Evolutionary conservation across 2,329 filamentous ascomycete genomes (phyloP).

Genomic region (Phialemoniopsis sp.): DNA sequence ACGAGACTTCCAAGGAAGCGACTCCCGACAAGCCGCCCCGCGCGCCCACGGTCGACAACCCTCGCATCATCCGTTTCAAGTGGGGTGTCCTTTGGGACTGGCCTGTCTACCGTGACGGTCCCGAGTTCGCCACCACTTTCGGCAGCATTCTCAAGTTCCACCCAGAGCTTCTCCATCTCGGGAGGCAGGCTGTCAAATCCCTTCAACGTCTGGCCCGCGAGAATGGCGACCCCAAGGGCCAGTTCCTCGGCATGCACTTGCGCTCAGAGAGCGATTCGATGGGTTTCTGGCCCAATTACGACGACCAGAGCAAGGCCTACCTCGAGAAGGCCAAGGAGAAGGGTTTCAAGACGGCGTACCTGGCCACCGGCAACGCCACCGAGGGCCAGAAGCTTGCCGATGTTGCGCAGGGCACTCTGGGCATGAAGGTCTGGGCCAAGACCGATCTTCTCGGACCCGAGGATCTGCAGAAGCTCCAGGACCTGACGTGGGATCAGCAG

Average conservation of each 20-base stretch:
- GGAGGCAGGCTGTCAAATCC: constrained; percentile 18
- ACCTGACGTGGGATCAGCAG: constrained; percentile 39
- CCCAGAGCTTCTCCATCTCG: constrained; percentile 33
- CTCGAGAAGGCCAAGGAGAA: constrained; percentile 23
- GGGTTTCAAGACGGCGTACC: constrained; percentile 32
- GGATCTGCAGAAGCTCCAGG: constrained; percentile 25
- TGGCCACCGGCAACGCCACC: constrained; percentile 39
- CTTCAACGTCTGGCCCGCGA: too few relatives aligned
- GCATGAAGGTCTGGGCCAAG: constrained; percentile 18
- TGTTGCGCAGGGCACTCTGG: too few relatives aligned
- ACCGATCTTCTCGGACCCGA: constrained; percentile 22
- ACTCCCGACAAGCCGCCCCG: too few relatives aligned
- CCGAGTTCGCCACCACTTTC: constrained; percentile 39
- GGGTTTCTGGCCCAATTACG: constrained; percentile 38
- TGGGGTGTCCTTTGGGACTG: constrained; percentile 42
- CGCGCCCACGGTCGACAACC: constrained; percentile 8
- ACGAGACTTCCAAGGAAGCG: too few relatives aligned
- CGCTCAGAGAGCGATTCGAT: constrained; percentile 43
- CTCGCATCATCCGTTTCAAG: constrained; percentile 33
- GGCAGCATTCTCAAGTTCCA: constrained; percentile 36
- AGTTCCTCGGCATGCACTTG: constrained; percentile 37
- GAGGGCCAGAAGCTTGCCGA: constrained; percentile 32
- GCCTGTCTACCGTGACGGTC: constrained; percentile 39
- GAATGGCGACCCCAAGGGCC: constrained; percentile 4
- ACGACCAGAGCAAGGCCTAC: constrained; percentile 34